A percentile compares a stretch with the other conserved stretches of the same genome.
Evolutionary conservation across 1,284 basidiomycete genomes (phyloP).

Genomic region (Rhodotorula sp.): DNA sequence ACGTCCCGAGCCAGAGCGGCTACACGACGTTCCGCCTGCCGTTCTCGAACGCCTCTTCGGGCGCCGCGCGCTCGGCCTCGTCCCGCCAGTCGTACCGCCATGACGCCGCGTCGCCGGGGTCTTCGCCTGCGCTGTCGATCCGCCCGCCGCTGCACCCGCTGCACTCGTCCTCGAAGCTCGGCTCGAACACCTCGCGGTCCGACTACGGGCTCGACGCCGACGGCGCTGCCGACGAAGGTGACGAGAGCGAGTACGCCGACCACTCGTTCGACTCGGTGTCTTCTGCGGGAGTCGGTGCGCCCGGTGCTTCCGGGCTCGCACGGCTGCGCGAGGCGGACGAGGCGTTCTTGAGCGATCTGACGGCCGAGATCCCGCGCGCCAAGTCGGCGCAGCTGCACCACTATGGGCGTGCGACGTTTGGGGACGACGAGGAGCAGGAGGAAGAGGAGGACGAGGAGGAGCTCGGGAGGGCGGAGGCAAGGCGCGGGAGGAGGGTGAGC

Average conservation of each 20-base stretch:
- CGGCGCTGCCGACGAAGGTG: not conserved
- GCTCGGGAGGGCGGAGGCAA: not conserved
- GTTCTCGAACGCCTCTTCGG: not conserved
- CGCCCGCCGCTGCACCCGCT: not conserved
- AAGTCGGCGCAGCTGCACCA: not conserved
- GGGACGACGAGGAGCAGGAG: not conserved
- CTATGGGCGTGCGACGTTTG: too few relatives aligned
- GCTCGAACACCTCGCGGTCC: not conserved
- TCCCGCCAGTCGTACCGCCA: too few relatives aligned
- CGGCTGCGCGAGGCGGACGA: constrained; percentile 6
- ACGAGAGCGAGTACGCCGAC: not conserved
- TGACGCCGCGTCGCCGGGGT: not conserved
- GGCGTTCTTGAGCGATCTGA: constrained; percentile 20
- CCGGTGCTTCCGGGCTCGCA: not conserved
- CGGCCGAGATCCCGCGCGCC: constrained; percentile 1
- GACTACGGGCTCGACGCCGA: not conserved
- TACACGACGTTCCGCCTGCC: not conserved
- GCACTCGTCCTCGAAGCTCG: not conserved
- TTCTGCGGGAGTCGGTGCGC: not conserved
- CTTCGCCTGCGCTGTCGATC: not conserved
- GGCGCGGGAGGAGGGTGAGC: not conserved
- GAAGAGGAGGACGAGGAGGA: not conserved
- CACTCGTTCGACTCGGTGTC: constrained; percentile 12
- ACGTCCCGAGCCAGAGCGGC: not conserved
- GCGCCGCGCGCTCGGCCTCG: not conserved